Base-by-base conservation (phyloP, 352 stramenopile genomes). In the Globisporangium yorkense region DNA sequence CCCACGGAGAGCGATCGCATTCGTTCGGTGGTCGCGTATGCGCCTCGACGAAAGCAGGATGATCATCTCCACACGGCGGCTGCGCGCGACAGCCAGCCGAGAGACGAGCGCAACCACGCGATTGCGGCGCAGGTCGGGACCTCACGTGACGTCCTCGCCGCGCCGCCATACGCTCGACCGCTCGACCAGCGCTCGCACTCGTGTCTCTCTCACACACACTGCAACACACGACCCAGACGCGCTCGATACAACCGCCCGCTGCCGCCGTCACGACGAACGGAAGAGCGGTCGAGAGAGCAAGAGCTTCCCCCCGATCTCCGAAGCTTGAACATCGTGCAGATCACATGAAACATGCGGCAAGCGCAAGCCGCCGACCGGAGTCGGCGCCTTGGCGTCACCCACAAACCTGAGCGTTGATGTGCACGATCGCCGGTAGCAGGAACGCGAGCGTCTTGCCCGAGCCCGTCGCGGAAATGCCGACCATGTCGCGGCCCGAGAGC, bases 361-460 rank as follows among this genome's bases (percentile, higher is more conserved):
- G 5, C 5, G 33, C 33, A 7, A 41, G 10, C 35, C 35, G 35
- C 10, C 35, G 9, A 41, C 35, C 31, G 31, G 5, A 7, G 35
- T 41, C 35, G 35, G 10, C 35, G 35, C 35, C 35, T 41, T 41
- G 35, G 68, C 63, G 68, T 72, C 70, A 79, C 64, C 29, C 59
- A 91, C 84, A 83, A 94, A 98, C 96, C 94, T 99, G 96, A 66
- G 96, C 97, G 80, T 99, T 99, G 83, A 99, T 99, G 78, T 99
- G 97, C 66, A 99, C 98, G 87, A 99, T 99, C 39, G 92, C 97
- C 13, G 97, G 97, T n/a, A 99, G 80, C 68, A 99, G 86, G 80
- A 99, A 99, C 37, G 97, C 94, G 49, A 99, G 64, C 31, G 97
- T 99, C 73, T 99, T 99, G 54, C 97, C 97, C 6, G 89, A 98